Percentiles rank a stretch among this genome's conserved stretches.
Conservation (phyloP, 192 early-diverging fungal genomes). For the Coemansia sp. region DNA sequence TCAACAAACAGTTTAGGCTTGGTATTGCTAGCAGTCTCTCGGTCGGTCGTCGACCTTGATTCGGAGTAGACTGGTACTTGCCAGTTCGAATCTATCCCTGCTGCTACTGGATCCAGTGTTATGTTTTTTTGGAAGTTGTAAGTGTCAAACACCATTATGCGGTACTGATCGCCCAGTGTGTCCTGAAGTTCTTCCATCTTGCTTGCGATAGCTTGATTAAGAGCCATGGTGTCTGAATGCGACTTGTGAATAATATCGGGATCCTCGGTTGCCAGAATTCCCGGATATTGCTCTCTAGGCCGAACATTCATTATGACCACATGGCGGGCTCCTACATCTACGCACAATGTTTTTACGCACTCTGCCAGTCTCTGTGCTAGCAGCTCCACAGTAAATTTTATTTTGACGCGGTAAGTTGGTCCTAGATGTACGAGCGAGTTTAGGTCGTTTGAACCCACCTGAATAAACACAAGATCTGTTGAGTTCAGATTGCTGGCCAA, state of each 20-base stretch:
- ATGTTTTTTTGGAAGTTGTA: slow-evolving; percentile 30
- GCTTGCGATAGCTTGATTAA: slow-evolving; percentile 21
- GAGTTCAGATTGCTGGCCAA: slow-evolving; percentile 10
- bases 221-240: slow-evolving; percentile 8
- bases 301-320: slow-evolving; percentile 47
- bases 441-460: slow-evolving; percentile 47
- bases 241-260: slow-evolving; percentile 8
- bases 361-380: slow-evolving; percentile 23
- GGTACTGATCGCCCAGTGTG: slow-evolving; percentile 14
- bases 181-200: slow-evolving; percentile 19
- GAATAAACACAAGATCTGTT: slow-evolving; percentile 40
- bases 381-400: slow-evolving; percentile 15
- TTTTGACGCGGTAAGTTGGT: slow-evolving; percentile 15
- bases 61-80: slow-evolving; percentile 8
- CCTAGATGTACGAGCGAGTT: slow-evolving; percentile 30
- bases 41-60: too few relatives aligned
- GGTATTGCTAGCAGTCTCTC: background rate
- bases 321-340: slow-evolving; percentile 10
- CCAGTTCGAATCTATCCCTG: slow-evolving; percentile 25
- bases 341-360: slow-evolving; percentile 19
- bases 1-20: slow-evolving; percentile 36
- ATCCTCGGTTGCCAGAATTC: slow-evolving; percentile 21
- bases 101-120: slow-evolving; percentile 4
- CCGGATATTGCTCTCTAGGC: slow-evolving; percentile 40
- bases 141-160: slow-evolving; percentile 34